phyloP scores from a whole-genome alignment of 768 basidiomycete genomes.

The Mycena polygramma region DNA sequence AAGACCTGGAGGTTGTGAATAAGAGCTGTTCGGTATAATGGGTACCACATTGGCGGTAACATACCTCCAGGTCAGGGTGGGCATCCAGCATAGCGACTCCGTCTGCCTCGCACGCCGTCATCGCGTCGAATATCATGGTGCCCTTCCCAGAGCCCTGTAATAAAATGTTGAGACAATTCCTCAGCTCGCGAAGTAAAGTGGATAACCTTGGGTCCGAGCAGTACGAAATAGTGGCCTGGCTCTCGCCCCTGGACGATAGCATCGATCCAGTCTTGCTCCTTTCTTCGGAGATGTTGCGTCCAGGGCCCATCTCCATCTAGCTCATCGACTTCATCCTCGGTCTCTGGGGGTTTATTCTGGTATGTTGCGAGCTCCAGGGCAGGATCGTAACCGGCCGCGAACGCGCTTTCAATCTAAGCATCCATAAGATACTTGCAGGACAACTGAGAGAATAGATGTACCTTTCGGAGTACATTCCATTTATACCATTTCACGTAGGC shows the following conservation, averaged over 20 bases:
- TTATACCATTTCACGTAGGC: conserved; percentile 87
- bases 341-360: conserved; percentile 51
- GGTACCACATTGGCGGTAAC: background rate
- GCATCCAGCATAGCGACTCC: conserved; percentile 85
- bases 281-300: conserved; percentile 75
- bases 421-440: conserved; percentile 22
- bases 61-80: conserved; percentile 87
- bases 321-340: conserved; percentile 40
- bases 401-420: conserved; percentile 83
- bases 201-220: conserved; percentile 81
- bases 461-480: conserved; percentile 84
- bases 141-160: conserved; percentile 83
- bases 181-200: conserved; percentile 23
- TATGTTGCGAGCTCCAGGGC: conserved; percentile 78
- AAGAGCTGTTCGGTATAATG: background rate
- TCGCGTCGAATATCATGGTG: conserved; percentile 87
- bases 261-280: conserved; percentile 84
- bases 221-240: conserved; percentile 78
- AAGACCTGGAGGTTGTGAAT: conserved; percentile 53
- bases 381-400: conserved; percentile 85
- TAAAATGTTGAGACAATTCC: conserved; percentile 24
- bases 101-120: conserved; percentile 77
- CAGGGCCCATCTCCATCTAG: conserved; percentile 57
- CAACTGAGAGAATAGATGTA: conserved; percentile 41
- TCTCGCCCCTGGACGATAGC: conserved; percentile 82